Conservation (phyloP, 2,329 filamentous ascomycete genomes). For the Alternaria gaisen region DNA sequence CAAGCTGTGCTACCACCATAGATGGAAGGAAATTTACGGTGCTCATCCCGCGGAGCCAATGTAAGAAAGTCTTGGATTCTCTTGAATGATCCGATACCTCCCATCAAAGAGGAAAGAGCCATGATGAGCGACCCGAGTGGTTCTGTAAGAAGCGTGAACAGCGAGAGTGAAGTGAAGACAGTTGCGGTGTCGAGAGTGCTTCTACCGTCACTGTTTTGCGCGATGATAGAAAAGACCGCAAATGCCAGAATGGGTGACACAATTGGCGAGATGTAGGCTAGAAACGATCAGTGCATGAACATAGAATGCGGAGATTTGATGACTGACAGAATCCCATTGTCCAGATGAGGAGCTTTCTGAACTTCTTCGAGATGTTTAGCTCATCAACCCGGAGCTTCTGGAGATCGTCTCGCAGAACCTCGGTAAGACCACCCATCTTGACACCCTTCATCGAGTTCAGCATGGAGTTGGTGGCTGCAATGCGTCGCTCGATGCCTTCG, state of each 20-base stretch:
- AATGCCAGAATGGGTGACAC: slow-evolving; percentile 58
- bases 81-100: slow-evolving; percentile 57
- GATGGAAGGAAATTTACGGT: slow-evolving; percentile 33
- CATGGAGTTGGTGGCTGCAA: slow-evolving; percentile 54
- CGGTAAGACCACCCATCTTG: slow-evolving; percentile 55
- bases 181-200: slow-evolving; percentile 52
- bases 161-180: slow-evolving; percentile 58
- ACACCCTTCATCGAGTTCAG: slow-evolving; percentile 58
- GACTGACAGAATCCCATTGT: slow-evolving; percentile 48
- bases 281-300: slow-evolving; percentile 7
- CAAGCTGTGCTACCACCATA: slow-evolving; percentile 29
- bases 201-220: slow-evolving; percentile 44
- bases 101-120: slow-evolving; percentile 56
- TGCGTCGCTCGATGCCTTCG: slow-evolving; percentile 55
- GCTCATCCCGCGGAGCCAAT: slow-evolving; percentile 31
- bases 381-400: slow-evolving; percentile 46
- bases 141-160: slow-evolving; percentile 58
- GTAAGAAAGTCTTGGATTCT: slow-evolving; percentile 58
- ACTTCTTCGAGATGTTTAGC: slow-evolving; percentile 46
- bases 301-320: not conserved
- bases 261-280: slow-evolving; percentile 44
- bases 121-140: slow-evolving; percentile 58
- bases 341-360: slow-evolving; percentile 48
- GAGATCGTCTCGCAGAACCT: slow-evolving; percentile 41
- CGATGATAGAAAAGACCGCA: slow-evolving; percentile 55